Base-by-base conservation (phyloP, 106 monocot genomes). In the Ottelia alismoides region DNA sequence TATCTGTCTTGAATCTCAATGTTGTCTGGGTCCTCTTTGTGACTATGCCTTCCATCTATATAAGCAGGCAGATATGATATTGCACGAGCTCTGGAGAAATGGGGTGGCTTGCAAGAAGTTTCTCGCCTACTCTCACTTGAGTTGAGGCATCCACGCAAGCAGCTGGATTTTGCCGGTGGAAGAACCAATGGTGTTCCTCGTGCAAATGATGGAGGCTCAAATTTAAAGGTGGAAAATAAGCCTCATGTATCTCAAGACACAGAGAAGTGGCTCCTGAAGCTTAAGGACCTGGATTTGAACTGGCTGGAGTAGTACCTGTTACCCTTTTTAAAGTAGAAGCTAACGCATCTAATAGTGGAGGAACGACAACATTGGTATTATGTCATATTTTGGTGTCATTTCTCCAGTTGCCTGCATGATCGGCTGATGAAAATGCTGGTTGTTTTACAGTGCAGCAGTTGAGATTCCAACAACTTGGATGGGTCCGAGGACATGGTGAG, bases 51-150 rank as follows among this genome's bases (percentile, higher is more conserved):
- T n/a, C n/a, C n/a, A n/a, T 43, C 40, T 43, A 43, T 68, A 12
- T 24, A 47, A 16, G 51, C 27, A 96, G 96, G 96, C 10, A 73
- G 96, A 23, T 89, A 85, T 23, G 96, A 96, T 51, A 89, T 98
- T 54, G 96, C 96, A 20, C 72, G 96, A 9, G 96, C 96, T 50
- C 58, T 98, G 76, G 96, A 98, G 55, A 98, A 89, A 65, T 98
- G 96, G 89, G 96, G 96, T 58, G 96, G 96, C 14, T 30, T 98
- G 24, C 85, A 79, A 31, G 96, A 89, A 62, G 96, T 98, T 53
- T 84, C 89, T 30, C 81, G 89, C 25, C 82, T 96, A 31, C 64
- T 89, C 0, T 89, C 85, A 19, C 78, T 98, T 3, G 69, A 85
- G 60, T 65, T 79, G 31, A 71, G 89, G 56, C 74, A 74, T 54